phyloP scores from a whole-genome alignment of 1,284 basidiomycete species.

The Ganoderma leucocontextum region DNA sequence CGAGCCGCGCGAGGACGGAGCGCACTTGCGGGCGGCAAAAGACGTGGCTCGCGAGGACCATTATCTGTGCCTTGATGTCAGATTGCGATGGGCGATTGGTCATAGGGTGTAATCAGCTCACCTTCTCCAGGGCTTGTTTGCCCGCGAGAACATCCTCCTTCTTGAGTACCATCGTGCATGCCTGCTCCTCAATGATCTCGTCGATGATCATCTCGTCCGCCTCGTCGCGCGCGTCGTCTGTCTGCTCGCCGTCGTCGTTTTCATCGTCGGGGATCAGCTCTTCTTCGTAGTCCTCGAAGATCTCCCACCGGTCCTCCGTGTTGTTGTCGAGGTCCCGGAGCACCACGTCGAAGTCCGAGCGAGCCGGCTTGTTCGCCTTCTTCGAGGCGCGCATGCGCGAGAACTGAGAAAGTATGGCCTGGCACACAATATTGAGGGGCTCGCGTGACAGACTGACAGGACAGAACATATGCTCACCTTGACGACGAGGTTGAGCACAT shows the following conservation, averaged over 20 bases:
- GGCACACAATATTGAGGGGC: no score
- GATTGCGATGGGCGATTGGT: no score
- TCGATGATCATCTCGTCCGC: neutral
- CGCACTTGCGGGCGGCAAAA: neutral
- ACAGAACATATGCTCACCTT: neutral
- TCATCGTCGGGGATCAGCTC: neutral
- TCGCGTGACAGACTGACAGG: no score
- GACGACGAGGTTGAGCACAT: neutral
- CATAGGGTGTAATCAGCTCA: neutral
- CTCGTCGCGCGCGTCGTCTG: neutral
- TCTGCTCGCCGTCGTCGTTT: neutral
- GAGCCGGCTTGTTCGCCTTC: neutral
- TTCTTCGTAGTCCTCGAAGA: neutral
- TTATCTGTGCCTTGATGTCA: neutral
- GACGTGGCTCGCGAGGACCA: neutral
- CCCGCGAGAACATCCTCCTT: neutral
- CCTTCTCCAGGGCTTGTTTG: neutral
- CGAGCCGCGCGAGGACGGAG: slow-evolving; percentile 2
- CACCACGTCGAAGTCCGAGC: neutral
- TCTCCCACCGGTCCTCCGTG: neutral
- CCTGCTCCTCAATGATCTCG: neutral
- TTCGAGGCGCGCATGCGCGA: neutral
- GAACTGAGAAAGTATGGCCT: neutral
- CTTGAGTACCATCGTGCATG: no score
- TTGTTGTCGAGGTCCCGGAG: neutral